These are phyloP conservation scores for Mucor plumbeus DNA, from an alignment of 371 early-diverging fungal species.

Conservation along the genomic window DNA sequence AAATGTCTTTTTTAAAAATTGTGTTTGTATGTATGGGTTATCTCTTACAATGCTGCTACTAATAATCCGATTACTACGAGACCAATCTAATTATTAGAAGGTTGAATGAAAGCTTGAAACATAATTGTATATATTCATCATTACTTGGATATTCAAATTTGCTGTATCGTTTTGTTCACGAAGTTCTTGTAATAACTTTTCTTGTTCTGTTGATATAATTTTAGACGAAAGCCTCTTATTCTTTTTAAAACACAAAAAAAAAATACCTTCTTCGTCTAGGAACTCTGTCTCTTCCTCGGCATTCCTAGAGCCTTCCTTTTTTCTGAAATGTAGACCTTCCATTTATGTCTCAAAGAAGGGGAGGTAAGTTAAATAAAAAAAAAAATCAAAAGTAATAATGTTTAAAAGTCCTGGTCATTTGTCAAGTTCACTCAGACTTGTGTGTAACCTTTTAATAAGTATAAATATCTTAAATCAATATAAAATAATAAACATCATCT, in stretches of 20 bases:
- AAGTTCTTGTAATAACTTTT: conserved; percentile 36
- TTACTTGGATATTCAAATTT: conserved; percentile 39
- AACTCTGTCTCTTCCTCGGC: conserved; percentile 32
- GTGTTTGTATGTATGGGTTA: neutral
- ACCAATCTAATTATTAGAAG: conserved; percentile 26
- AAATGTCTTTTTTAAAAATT: neutral
- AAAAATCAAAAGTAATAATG: too few relatives aligned
- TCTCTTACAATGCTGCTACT: conserved; percentile 31
- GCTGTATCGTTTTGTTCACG: conserved; percentile 40
- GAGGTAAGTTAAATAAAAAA: neutral
- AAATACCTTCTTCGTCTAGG: conserved; percentile 46
- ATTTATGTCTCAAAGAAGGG: neutral
- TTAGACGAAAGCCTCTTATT: neutral
- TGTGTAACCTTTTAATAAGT: too few relatives aligned
- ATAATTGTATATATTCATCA: neutral
- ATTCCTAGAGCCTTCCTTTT: conserved; percentile 18
- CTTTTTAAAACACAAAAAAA: neutral
- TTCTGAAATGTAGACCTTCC: conserved; percentile 19
- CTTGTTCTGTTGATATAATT: conserved; percentile 33
- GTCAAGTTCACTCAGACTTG: too few relatives aligned
- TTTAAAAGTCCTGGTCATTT: too few relatives aligned
- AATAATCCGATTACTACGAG: conserved; percentile 31
- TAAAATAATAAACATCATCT: too few relatives aligned
- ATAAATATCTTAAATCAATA: too few relatives aligned
- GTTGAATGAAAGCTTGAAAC: neutral